phyloP scores from a whole-genome alignment of 2,329 filamentous ascomycete genomes.

The Mycosphaerella arachidis region DNA sequence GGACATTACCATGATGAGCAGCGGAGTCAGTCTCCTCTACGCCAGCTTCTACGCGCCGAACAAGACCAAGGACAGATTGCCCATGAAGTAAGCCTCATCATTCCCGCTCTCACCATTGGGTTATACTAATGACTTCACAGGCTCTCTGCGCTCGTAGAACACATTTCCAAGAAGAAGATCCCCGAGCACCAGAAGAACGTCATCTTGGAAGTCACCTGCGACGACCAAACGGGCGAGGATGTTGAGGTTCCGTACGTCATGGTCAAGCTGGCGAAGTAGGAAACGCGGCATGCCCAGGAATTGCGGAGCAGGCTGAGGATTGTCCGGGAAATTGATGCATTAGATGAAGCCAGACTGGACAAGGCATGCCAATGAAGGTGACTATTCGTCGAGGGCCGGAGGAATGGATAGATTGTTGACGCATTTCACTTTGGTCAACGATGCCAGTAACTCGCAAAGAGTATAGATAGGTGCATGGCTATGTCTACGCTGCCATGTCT shows the following conservation, averaged over 20 bases:
- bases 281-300: neutral
- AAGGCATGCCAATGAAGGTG: too few relatives aligned
- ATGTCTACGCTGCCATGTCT: too few relatives aligned
- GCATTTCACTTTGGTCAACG: too few relatives aligned
- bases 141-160: conserved; percentile 81
- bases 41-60: conserved; percentile 85
- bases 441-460: too few relatives aligned
- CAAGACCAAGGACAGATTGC: conserved; percentile 75
- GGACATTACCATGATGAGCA: conserved; percentile 86
- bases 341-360: neutral
- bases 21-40: conserved; percentile 92
- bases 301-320: neutral
- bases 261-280: conserved; percentile 57
- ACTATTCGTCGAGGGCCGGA: too few relatives aligned
- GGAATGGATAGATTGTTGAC: too few relatives aligned
- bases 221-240: conserved; percentile 84
- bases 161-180: conserved; percentile 86
- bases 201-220: conserved; percentile 92
- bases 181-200: conserved; percentile 90
- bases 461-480: too few relatives aligned
- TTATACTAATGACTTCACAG: conserved; percentile 44
- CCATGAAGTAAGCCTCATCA: conserved; percentile 57
- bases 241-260: conserved; percentile 97
- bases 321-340: neutral
- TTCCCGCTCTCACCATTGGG: neutral